Conservation (phyloP, 805 yeast species). For the Barnettozyma sp. region DNA sequence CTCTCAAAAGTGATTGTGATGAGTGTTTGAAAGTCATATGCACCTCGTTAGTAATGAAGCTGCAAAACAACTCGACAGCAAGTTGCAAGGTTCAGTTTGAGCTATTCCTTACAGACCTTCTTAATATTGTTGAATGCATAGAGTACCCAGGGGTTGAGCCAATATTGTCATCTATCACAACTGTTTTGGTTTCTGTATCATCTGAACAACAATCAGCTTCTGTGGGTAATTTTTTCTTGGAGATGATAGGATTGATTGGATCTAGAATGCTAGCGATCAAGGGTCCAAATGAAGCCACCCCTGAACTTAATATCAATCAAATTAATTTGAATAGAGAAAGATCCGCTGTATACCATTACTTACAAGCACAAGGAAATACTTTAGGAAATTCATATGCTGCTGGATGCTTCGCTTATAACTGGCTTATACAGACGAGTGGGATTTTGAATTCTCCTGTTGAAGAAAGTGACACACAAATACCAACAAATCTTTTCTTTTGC, state of each 20-base stretch:
- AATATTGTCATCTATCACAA: slow-evolving; percentile 35
- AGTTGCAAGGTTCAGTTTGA: slow-evolving; percentile 38
- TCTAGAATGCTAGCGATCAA: slow-evolving; percentile 37
- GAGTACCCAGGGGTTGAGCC: slow-evolving; percentile 58
- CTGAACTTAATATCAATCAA: neutral
- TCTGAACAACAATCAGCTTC: slow-evolving; percentile 27
- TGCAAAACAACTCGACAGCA: slow-evolving; percentile 29
- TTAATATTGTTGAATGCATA: slow-evolving; percentile 42
- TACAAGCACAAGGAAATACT: neutral
- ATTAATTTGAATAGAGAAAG: slow-evolving; percentile 2
- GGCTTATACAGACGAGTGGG: slow-evolving; percentile 13
- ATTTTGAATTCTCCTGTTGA: neutral
- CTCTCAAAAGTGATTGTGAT: slow-evolving; percentile 8
- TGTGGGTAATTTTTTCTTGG: slow-evolving; percentile 48
- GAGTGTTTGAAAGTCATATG: slow-evolving; percentile 12
- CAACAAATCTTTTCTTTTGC: neutral
- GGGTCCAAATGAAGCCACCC: slow-evolving; percentile 13
- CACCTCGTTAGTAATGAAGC: slow-evolving; percentile 14
- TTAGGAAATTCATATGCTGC: neutral
- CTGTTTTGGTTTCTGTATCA: slow-evolving; percentile 11
- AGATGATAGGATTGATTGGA: slow-evolving; percentile 56
- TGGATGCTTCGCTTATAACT: slow-evolving; percentile 17
- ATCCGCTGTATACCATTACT: slow-evolving; percentile 6
- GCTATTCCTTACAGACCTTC: slow-evolving; percentile 48
- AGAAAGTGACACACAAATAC: neutral